Percentiles rank a stretch among this genome's conserved stretches.
Evolutionary conservation across 495 filamentous ascomycete species (phyloP).

Genomic region (Physcia stellaris): DNA sequence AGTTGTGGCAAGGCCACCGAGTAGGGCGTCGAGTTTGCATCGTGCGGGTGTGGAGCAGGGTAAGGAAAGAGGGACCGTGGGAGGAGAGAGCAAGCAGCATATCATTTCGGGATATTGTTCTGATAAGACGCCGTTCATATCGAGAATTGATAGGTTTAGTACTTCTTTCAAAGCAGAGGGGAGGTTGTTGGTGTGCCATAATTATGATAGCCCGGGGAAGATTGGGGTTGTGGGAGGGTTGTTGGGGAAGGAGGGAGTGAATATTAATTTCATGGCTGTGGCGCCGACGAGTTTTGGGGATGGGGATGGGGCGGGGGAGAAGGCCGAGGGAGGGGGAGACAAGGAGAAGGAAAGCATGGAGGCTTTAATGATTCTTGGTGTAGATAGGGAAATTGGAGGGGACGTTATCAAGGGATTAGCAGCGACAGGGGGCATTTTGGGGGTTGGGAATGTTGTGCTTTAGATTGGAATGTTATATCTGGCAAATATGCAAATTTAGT

Average conservation of each 20-base stretch:
- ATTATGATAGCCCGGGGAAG: constrained; percentile 60
- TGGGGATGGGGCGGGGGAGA: constrained; percentile 9
- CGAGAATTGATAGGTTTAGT: constrained; percentile 47
- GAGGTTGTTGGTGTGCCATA: constrained; percentile 50
- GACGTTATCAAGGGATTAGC: constrained; percentile 41
- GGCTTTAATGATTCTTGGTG: constrained; percentile 60
- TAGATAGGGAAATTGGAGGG: constrained; percentile 41
- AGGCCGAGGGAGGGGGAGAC: constrained; percentile 9
- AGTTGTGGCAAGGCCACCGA: constrained; percentile 29
- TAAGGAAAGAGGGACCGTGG: constrained; percentile 7
- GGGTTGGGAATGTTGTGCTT: constrained; percentile 44
- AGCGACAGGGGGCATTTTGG: constrained; percentile 43
- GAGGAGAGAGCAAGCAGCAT: constrained; percentile 28
- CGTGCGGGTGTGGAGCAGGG: constrained; percentile 6
- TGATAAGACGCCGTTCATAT: constrained; percentile 45
- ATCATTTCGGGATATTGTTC: constrained; percentile 53
- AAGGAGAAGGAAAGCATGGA: constrained; percentile 28
- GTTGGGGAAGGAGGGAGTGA: constrained; percentile 48
- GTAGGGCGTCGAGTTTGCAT: constrained; percentile 10
- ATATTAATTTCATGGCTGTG: constrained; percentile 61
- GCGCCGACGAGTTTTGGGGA: constrained; percentile 28
- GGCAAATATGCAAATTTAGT: not conserved
- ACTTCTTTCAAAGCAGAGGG: constrained; percentile 51
- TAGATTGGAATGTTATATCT: constrained; percentile 12
- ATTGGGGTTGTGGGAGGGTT: constrained; percentile 55